A percentile compares a stretch with the other conserved stretches of the same genome.
These are phyloP conservation scores for Fusarium burgessii DNA, from an alignment of 2,329 filamentous ascomycete species.

Conservation along the genomic window DNA sequence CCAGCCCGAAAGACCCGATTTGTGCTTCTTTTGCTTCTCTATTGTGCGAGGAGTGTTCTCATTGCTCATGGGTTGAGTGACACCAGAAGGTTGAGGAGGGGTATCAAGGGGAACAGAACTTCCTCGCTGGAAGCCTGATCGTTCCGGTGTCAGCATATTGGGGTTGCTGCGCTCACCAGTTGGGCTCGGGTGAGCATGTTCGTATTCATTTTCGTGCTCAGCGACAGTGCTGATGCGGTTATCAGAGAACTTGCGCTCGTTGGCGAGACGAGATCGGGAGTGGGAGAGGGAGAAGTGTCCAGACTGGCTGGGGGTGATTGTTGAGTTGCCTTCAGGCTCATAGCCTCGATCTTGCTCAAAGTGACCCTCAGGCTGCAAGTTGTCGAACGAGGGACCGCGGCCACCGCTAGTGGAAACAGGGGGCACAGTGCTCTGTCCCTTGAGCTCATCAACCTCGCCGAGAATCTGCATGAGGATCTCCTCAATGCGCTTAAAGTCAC, in stretches of 20 bases:
- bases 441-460: slow-evolving; percentile 88
- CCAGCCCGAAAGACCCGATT: slow-evolving; percentile 82
- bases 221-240: slow-evolving; percentile 91
- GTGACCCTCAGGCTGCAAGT: slow-evolving; percentile 70
- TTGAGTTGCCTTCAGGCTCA: slow-evolving; percentile 84
- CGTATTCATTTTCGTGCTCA: slow-evolving; percentile 82
- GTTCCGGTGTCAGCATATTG: slow-evolving; percentile 72
- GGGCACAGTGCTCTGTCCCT: slow-evolving; percentile 67
- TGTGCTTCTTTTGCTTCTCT: slow-evolving; percentile 87
- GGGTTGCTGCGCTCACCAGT: slow-evolving; percentile 53
- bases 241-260: slow-evolving; percentile 72
- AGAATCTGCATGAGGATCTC: slow-evolving; percentile 93
- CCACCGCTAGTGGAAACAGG: slow-evolving; percentile 58
- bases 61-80: slow-evolving; percentile 66
- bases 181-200: slow-evolving; percentile 64
- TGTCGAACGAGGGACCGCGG: slow-evolving; percentile 74
- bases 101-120: slow-evolving; percentile 67
- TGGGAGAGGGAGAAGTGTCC: slow-evolving; percentile 76
- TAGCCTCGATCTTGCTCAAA: slow-evolving; percentile 81
- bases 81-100: slow-evolving; percentile 65
- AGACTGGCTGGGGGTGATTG: slow-evolving; percentile 77
- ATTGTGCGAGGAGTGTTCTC: slow-evolving; percentile 81
- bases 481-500: slow-evolving; percentile 88
- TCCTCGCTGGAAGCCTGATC: slow-evolving; percentile 60
- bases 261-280: slow-evolving; percentile 59